These are phyloP conservation scores for Seiridium cupressi DNA, from an alignment of 2,329 filamentous ascomycete genomes.

Conservation along the genomic window DNA sequence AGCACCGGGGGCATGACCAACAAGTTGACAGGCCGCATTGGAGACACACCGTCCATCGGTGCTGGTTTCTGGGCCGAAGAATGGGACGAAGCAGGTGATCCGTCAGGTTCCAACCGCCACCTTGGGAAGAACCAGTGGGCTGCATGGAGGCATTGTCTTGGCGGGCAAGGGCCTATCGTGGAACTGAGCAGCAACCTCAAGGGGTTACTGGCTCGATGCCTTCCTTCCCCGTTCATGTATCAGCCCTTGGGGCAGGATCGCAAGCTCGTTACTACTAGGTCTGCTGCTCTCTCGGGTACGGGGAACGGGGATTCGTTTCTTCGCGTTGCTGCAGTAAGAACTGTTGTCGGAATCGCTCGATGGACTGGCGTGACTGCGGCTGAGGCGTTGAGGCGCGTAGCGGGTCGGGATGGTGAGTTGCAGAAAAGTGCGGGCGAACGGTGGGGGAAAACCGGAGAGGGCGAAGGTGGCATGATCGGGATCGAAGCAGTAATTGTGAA, in stretches of 20 bases:
- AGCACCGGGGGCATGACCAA: slow-evolving; percentile 82
- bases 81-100: slow-evolving; percentile 51
- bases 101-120: slow-evolving; percentile 9
- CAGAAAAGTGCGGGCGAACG: slow-evolving; percentile 71
- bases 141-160: slow-evolving; percentile 12
- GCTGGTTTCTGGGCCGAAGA: slow-evolving; percentile 90
- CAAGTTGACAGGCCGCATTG: slow-evolving; percentile 80
- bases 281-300: slow-evolving; percentile 68
- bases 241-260: slow-evolving; percentile 22
- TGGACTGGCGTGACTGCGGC: slow-evolving; percentile 55
- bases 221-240: slow-evolving; percentile 48
- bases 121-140: slow-evolving; percentile 14
- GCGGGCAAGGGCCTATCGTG: slow-evolving; percentile 30
- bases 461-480: slow-evolving; percentile 82
- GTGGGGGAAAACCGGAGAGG: slow-evolving; percentile 74
- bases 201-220: slow-evolving; percentile 56
- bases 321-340: slow-evolving; percentile 67
- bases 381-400: slow-evolving; percentile 61
- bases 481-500: slow-evolving; percentile 59
- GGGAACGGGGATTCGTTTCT: slow-evolving; percentile 90
- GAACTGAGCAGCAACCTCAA: slow-evolving; percentile 41
- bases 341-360: slow-evolving; percentile 69
- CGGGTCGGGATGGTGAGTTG: slow-evolving; percentile 71
- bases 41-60: slow-evolving; percentile 80
- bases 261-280: slow-evolving; percentile 32